Evolutionary conservation across 306 rosid species (phyloP).

Genomic region (Nissolia schottii): DNA sequence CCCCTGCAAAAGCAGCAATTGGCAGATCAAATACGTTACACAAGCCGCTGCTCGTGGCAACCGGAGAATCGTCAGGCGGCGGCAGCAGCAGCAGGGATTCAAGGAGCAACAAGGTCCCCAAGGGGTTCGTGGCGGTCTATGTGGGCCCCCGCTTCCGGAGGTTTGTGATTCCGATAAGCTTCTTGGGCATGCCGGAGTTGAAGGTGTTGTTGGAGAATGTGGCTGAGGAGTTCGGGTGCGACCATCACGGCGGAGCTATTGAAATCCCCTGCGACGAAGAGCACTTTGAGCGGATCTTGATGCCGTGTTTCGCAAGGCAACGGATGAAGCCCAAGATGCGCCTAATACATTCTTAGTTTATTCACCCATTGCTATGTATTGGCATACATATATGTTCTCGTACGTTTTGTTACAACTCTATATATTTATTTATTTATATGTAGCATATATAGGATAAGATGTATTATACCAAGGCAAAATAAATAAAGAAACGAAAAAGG

Average conservation of each 20-base stretch:
- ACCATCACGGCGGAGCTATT: constrained; percentile 43
- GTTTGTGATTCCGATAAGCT: constrained; percentile 49
- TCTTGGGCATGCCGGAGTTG: constrained; percentile 45
- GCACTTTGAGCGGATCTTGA: constrained; percentile 34
- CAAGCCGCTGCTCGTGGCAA: constrained; percentile 15
- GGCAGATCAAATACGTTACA: background rate
- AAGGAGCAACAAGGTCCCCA: constrained; percentile 25
- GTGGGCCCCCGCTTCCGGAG: constrained; percentile 44
- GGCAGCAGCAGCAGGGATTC: background rate
- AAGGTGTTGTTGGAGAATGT: constrained; percentile 41
- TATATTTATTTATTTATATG: too few relatives aligned
- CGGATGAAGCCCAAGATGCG: background rate
- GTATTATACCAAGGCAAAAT: background rate
- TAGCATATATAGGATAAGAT: background rate
- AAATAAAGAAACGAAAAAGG: too few relatives aligned
- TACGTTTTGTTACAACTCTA: too few relatives aligned
- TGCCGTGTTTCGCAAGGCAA: constrained; percentile 14
- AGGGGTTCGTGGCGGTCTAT: constrained; percentile 48
- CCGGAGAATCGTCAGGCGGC: constrained; percentile 13
- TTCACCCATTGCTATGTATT: background rate
- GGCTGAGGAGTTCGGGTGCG: constrained; percentile 50
- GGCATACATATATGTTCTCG: too few relatives aligned
- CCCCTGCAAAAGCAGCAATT: background rate
- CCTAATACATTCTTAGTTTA: background rate
- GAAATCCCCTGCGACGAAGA: constrained; percentile 58